phyloP scores from a whole-genome alignment of 305 asterid species.

The Solanum hybrid region DNA sequence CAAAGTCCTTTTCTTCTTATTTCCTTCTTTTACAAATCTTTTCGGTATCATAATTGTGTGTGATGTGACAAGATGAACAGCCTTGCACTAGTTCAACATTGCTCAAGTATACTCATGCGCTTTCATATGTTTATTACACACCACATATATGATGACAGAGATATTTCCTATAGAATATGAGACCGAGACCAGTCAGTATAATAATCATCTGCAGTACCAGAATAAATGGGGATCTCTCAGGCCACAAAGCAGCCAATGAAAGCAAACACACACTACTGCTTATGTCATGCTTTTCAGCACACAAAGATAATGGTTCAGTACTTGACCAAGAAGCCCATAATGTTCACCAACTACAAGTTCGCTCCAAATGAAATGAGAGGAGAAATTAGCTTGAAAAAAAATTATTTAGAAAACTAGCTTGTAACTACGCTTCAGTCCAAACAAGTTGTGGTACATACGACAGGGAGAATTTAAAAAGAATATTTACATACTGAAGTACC shows the following conservation, averaged over 20 bases:
- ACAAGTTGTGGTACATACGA: background rate
- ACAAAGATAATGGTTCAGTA: background rate
- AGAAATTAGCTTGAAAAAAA: background rate
- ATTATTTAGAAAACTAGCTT: background rate
- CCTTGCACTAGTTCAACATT: background rate
- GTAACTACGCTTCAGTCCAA: background rate
- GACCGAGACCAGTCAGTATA: background rate
- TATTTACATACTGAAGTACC: background rate
- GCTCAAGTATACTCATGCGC: background rate
- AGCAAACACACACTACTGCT: background rate
- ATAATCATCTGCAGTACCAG: background rate
- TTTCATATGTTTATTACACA: background rate
- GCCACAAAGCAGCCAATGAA: background rate
- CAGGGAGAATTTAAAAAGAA: background rate
- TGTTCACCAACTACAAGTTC: background rate
- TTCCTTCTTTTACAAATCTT: background rate
- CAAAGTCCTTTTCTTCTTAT: background rate
- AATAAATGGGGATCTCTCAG: background rate
- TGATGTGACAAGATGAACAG: background rate
- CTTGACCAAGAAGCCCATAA: background rate
- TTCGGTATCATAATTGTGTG: background rate
- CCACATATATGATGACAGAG: background rate
- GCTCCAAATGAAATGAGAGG: background rate
- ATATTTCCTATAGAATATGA: background rate
- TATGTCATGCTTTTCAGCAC: background rate